Evolutionary conservation across 192 early-diverging fungal genomes (phyloP).

Genomic region (Coemansia sp.): DNA sequence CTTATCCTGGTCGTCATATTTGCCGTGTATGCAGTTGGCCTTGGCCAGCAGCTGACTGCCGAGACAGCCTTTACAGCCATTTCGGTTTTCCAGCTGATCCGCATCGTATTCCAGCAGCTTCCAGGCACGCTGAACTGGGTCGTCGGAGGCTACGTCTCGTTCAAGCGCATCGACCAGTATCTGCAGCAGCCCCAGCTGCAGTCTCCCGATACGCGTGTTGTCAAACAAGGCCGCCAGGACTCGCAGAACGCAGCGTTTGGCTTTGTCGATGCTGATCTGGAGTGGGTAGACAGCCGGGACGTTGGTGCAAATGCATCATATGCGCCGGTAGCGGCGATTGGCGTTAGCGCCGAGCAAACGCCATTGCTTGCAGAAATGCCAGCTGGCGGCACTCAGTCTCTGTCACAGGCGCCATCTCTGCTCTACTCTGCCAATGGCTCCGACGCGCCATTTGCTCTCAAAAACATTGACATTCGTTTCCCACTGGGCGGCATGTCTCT

Average conservation of each 20-base stretch:
- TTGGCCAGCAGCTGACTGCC: slow-evolving; percentile 57
- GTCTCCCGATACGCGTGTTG: slow-evolving; percentile 39
- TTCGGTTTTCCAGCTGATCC: slow-evolving; percentile 67
- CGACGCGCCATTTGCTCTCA: slow-evolving; percentile 42
- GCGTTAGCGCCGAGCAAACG: slow-evolving; percentile 12
- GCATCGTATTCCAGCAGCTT: slow-evolving; percentile 61
- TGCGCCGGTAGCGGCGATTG: too few relatives aligned
- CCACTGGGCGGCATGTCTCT: slow-evolving; percentile 69
- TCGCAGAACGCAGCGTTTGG: slow-evolving; percentile 2
- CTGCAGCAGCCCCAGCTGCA: slow-evolving; percentile 70
- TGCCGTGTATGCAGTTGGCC: slow-evolving; percentile 57
- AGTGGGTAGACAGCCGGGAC: slow-evolving; percentile 17
- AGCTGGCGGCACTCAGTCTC: too few relatives aligned
- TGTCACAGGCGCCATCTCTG: too few relatives aligned
- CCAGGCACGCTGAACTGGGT: slow-evolving; percentile 59
- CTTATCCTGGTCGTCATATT: slow-evolving; percentile 62
- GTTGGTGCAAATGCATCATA: too few relatives aligned
- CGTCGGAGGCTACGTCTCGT: slow-evolving; percentile 62
- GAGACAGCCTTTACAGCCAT: slow-evolving; percentile 69
- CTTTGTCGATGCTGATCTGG: slow-evolving; percentile 39
- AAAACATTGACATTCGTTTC: slow-evolving; percentile 61
- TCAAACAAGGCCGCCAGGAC: background rate
- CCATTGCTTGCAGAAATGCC: slow-evolving; percentile 7
- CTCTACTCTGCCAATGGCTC: too few relatives aligned
- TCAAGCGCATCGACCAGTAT: slow-evolving; percentile 69